Base-by-base conservation (phyloP, 768 basidiomycete species). In the Amanita subjunquillea region DNA sequence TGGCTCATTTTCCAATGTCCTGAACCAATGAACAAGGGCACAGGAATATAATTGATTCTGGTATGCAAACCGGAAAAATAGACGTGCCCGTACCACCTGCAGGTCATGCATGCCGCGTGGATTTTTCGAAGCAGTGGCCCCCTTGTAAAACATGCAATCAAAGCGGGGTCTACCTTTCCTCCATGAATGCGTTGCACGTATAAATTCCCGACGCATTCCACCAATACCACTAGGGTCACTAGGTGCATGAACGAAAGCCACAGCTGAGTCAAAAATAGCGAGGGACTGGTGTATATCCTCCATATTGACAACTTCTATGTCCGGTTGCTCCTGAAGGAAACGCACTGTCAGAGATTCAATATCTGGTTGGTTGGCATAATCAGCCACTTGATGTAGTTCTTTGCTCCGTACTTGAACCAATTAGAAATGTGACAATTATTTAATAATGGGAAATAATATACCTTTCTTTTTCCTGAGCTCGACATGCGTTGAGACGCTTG, bases 191-290 rank as follows among this genome's bases (percentile, higher is more conserved):
- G 55, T 64, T 0, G 65, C 55, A 1, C 61, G 54, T 29, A 73
- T 70, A 6, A 54, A 55, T 51, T 70, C 65, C 17, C 54, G 55
- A 17, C 52, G 40, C 65, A 66, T 61, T 5, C 68, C 61, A 3
- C 60, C 49, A 34, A 62, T 50, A 4, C 69, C 67, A 44, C 59
- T 65, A 20, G 56, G 48, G 37, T 72, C 62, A 59, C 71, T 72
- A 17, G 71, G 70, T 6, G 70, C 64, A 55, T 62, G 64, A 49
- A 64, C 70, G 1, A 42, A 55, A 3, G 69, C 61, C 17, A 57
- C 34, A 0, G 67, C 69, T 17, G 68, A 68, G 39, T 57, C 55
- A 46, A 59, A 69, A 20, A 47, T n/a, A 15, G 46, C 43, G 10
- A 45, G 23, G 43, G 43, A 45, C 23, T 45, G 3, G 10, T 45